These are phyloP conservation scores for Amaranthus palmeri DNA, from an alignment of 148 eudicot species.

Conservation along the genomic window DNA sequence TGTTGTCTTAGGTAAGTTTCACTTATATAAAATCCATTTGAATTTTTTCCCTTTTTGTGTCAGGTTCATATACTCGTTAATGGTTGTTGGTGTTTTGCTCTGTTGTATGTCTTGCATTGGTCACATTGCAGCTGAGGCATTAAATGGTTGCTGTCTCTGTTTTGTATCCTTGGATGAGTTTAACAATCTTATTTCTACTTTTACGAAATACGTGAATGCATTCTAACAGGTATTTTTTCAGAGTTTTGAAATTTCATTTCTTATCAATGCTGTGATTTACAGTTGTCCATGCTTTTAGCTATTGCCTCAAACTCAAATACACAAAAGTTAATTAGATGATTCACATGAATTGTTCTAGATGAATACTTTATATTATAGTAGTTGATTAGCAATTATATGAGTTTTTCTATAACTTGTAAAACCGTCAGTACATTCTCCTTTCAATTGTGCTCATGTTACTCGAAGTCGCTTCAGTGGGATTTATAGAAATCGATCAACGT, in stretches of 20 bases:
- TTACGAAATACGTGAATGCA: background rate
- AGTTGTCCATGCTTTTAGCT: too few relatives aligned
- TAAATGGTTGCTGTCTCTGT: conserved; percentile 74
- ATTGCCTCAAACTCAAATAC: too few relatives aligned
- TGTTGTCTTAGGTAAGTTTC: background rate
- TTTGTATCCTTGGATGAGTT: conserved; percentile 54
- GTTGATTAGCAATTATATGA: background rate
- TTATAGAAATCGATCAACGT: conserved; percentile 52
- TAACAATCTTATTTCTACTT: background rate
- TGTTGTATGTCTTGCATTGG: conserved; percentile 67
- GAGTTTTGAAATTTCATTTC: background rate
- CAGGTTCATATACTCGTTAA: conserved; percentile 75
- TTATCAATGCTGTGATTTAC: background rate
- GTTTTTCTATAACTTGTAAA: conserved; percentile 34
- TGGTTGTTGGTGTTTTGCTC: conserved; percentile 55
- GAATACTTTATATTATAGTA: background rate
- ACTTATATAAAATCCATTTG: background rate
- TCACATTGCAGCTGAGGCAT: conserved; percentile 75
- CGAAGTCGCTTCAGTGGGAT: conserved; percentile 60
- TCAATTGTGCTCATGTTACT: conserved; percentile 39
- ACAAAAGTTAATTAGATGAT: background rate
- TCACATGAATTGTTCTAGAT: background rate
- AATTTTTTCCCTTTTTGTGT: conserved; percentile 15
- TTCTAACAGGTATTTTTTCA: background rate
- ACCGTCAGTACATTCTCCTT: conserved; percentile 50